phyloP scores from a whole-genome alignment of 2,329 filamentous ascomycete genomes.

The Pestalotiopsis sp. region DNA sequence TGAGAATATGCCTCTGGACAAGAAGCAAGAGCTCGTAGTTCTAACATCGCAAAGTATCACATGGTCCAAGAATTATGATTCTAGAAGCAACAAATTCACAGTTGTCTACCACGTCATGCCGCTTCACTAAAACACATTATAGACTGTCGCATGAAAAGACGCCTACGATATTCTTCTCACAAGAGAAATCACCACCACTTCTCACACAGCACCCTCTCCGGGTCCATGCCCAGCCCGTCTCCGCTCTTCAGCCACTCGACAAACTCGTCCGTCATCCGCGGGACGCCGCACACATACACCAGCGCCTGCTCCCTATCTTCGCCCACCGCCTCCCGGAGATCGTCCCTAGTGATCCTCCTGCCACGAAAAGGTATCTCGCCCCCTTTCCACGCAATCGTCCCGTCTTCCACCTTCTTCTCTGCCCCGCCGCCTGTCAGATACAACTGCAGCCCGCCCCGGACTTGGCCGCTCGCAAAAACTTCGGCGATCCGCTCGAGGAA shows the following conservation, averaged over 20 bases:
- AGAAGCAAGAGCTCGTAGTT: too few species aligned
- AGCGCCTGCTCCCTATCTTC: conserved; percentile 41
- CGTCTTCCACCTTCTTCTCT: conserved; percentile 17
- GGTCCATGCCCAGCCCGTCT: conserved; percentile 37
- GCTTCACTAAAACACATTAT: too few species aligned
- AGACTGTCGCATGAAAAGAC: not conserved
- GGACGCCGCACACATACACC: conserved; percentile 69
- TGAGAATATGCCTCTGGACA: too few species aligned
- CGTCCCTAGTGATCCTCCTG: conserved; percentile 42
- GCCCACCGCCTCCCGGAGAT: conserved; percentile 42
- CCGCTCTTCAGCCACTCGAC: conserved; percentile 45
- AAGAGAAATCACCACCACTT: conserved; percentile 58
- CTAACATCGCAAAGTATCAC: too few species aligned
- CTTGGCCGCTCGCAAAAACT: conserved; percentile 37
- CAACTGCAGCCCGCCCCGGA: conserved; percentile 43
- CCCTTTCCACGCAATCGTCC: conserved; percentile 19
- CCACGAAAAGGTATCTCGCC: conserved; percentile 29
- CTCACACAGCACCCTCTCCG: conserved; percentile 54
- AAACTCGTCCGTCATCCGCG: conserved; percentile 68
- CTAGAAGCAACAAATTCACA: too few species aligned
- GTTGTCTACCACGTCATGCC: too few species aligned
- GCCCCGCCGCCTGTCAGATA: conserved; percentile 42
- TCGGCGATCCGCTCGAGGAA: conserved; percentile 50
- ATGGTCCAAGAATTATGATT: too few species aligned
- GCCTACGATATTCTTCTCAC: too few species aligned